Conservation (phyloP, 169 alveolate genomes). For the Plasmodium reichenowi region DNA sequence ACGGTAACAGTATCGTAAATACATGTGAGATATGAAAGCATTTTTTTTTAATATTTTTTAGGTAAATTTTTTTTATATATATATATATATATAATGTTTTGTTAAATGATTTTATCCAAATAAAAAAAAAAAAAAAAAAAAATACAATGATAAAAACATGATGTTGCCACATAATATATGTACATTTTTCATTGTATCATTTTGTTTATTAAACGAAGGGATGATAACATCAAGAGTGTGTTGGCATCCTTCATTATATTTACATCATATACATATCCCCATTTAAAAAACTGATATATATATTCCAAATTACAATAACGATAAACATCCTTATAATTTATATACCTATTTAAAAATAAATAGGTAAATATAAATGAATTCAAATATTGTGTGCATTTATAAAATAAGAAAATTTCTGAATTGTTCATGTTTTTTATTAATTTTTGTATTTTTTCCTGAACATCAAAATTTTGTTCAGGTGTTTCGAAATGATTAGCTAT, state of each 20-base stretch:
- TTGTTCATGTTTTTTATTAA: slow-evolving; percentile 69
- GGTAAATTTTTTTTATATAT: background rate
- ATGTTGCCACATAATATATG: background rate
- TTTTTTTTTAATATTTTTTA: background rate
- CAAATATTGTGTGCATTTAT: slow-evolving; percentile 73
- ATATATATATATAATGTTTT: background rate
- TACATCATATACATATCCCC: slow-evolving; percentile 75
- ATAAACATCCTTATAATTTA: slow-evolving; percentile 56
- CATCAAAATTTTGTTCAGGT: slow-evolving; percentile 56
- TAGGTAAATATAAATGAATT: slow-evolving; percentile 52
- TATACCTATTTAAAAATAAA: slow-evolving; percentile 40
- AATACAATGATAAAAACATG: background rate
- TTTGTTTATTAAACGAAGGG: slow-evolving; percentile 24
- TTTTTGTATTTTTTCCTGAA: slow-evolving; percentile 45
- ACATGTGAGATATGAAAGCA: background rate
- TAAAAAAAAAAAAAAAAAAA: background rate
- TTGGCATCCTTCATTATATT: slow-evolving; percentile 38
- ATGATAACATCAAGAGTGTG: slow-evolving; percentile 36
- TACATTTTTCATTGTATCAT: background rate
- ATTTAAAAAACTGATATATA: slow-evolving; percentile 52
- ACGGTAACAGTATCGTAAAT: slow-evolving; percentile 84
- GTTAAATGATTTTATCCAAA: background rate
- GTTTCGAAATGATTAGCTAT: slow-evolving; percentile 67
- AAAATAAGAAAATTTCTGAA: slow-evolving; percentile 71
- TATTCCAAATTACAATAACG: slow-evolving; percentile 67